Base-by-base conservation (phyloP, 2,329 filamentous ascomycete species). In the Akanthomyces muscarius region DNA sequence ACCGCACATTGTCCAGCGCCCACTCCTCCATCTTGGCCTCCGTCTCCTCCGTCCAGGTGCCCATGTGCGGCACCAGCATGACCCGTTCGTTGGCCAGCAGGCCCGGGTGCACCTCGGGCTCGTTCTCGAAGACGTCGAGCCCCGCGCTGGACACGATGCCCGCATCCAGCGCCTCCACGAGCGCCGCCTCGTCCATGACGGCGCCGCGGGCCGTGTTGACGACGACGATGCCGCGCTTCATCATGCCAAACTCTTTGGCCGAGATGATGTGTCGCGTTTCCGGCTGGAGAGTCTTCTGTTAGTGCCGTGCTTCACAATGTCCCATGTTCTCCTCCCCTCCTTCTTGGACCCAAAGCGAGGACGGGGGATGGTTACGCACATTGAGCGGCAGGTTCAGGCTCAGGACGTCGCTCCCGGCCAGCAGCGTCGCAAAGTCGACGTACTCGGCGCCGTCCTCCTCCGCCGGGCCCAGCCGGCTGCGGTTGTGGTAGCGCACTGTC, bases 141-240 rank as follows among this genome's bases (percentile, higher is more conserved):
- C 91, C 91, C 16, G 80, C 87, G 13, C 86, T 88, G 67, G 82
- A 82, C 48, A 96, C 89, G 64, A 86, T 84, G 7, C 91, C 90
- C 18, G 78, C 81, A 23, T 88, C 82, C 2, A 96, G 80, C 1
- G 91, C 90, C 51, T 86, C 77, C 6, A 93, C 91, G 8, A 96
- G 84, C 1, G 91, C 91, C 7, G 81, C 87, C 75, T 96, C 91
- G 69, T 96, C 89, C 70, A 96, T 89, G 62, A 95, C 86, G 36
- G 90, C 90, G 28, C 91, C 91, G 21, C 91, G 87, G 11, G 91
- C 91, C 0, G 91, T 94, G 77, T 95, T 96, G 69, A 95, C 82
- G 36, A 96, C 83, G 28, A 94, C 83, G 21, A 92, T 83, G 53
- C 89, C 90, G 23, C 80, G 79, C 74, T 94, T 96, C 90, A 94